Evolutionary conservation across 345 rosid species (phyloP).

Genomic region (Nasturtium officinale): DNA sequence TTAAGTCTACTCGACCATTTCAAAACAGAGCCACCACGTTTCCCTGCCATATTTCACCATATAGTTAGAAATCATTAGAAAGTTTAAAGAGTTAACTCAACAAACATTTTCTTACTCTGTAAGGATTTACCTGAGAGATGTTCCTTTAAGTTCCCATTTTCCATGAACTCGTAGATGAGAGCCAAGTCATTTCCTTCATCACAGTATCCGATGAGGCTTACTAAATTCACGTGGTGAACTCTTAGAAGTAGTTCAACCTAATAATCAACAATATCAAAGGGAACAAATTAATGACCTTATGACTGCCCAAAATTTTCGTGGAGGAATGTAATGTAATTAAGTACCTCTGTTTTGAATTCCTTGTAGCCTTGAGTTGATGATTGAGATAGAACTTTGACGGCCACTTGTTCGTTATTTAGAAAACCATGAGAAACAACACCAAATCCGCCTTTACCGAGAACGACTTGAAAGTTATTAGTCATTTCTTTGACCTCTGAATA

Average conservation of each 20-base stretch:
- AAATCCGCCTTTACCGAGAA: constrained; percentile 57
- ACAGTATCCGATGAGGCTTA: constrained; percentile 53
- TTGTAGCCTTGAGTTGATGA: constrained; percentile 50
- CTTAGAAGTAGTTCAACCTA: constrained; percentile 52
- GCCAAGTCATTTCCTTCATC: constrained; percentile 47
- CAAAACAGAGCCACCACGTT: constrained; percentile 1
- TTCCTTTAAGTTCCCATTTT: constrained; percentile 46
- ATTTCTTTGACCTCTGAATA: constrained; percentile 43
- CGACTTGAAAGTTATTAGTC: constrained; percentile 46
- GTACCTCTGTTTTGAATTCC: constrained; percentile 55
- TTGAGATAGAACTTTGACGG: constrained; percentile 57
- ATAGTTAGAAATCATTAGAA: background rate
- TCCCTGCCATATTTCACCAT: constrained; percentile 27
- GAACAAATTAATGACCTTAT: background rate
- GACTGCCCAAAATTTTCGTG: background rate
- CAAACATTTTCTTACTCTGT: background rate
- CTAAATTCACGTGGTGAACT: constrained; percentile 57
- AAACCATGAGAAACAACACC: constrained; percentile 53
- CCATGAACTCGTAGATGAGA: constrained; percentile 59
- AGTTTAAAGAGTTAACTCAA: background rate
- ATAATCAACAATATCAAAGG: background rate
- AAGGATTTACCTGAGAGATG: constrained; percentile 44
- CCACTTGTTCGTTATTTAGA: constrained; percentile 50
- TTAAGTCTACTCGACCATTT: constrained; percentile 49
- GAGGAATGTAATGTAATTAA: background rate